Base-by-base conservation (phyloP, 352 stramenopile species). In the Globisporangium takayamanum region DNA sequence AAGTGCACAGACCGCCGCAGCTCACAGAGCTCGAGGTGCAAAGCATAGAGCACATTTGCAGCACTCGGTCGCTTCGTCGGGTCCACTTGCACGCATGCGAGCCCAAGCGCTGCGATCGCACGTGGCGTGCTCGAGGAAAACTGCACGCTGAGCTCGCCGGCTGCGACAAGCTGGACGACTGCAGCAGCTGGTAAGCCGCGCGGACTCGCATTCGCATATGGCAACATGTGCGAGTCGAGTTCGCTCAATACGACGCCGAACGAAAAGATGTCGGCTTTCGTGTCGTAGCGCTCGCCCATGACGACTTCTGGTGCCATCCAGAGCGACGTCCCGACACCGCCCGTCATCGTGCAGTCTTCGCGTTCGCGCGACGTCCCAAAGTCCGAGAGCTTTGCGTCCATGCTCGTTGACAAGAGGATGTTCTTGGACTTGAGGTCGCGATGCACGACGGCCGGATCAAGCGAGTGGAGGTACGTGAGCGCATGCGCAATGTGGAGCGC, bases 341-440 rank as follows among this genome's bases (percentile, higher is more conserved):
- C 65, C 0, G 69, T 80, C 42, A 48, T 48, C 3, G 58, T 72
- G 4, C 39, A 42, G 47, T 82, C 73, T 6, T 26, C 66, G 0
- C 55, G 66, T n/a, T 77, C 66, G 25, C 69, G 47, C 49, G 69
- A 73, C 0, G 74, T 67, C 6, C 74, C 74, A 55, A 84, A 84
- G 55, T 85, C 77, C 20, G 72, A 67, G 41, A 84, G 53, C 26
- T 84, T 81, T 5, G 72, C 69, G 1, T 74, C 63, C 25, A 69
- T 36, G 2, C 62, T 36, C 0, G 42, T 18, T 6, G 54, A 66
- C 15, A 84, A 41, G 16, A 84, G 36, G n/a, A 84, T 76, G 62
- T 82, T 84, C 54, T 73, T 77, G 18, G 74, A 84, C 49, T 84
- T 84, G 44, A 84, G 60, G n/a, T 84, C 72, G 18, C 70, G 72